Evolutionary conservation across 148 eudicot genomes (phyloP).

Genomic region (Silene uniflora): DNA sequence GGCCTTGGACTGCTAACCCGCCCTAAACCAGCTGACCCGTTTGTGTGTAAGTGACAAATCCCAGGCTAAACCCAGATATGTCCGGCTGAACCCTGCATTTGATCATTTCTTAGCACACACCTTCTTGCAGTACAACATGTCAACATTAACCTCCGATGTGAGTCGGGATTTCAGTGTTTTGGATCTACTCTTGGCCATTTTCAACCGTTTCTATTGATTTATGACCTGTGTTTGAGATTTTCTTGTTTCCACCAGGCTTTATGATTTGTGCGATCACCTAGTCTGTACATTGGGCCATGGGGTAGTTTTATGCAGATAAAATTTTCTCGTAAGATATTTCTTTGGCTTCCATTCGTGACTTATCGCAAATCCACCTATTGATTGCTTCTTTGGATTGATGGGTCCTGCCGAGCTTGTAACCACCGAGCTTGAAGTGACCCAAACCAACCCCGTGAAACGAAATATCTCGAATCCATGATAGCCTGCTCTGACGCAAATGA

Average conservation of each 20-base stretch:
- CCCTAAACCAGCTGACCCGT: too few species aligned
- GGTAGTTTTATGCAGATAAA: not conserved
- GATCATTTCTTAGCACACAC: too few species aligned
- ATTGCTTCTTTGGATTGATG: constrained; percentile 23
- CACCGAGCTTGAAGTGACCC: too few species aligned
- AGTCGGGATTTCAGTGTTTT: not conserved
- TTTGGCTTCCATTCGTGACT: not conserved
- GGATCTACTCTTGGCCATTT: not conserved
- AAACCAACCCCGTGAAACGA: too few species aligned
- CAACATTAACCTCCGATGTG: not conserved
- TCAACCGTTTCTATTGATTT: not conserved
- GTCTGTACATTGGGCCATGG: not conserved
- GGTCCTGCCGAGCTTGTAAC: too few species aligned
- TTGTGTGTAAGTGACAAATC: too few species aligned
- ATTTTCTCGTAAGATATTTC: not conserved
- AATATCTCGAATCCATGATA: too few species aligned
- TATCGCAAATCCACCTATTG: not conserved
- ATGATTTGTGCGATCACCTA: not conserved
- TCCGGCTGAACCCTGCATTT: too few species aligned
- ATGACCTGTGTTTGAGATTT: not conserved
- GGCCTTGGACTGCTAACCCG: too few species aligned
- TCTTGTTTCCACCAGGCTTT: not conserved
- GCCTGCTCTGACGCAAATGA: too few species aligned
- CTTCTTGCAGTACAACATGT: not conserved
- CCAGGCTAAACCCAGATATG: too few species aligned